Conservation (phyloP, 306 rosid genomes). For the Acacia melanoxylon region DNA sequence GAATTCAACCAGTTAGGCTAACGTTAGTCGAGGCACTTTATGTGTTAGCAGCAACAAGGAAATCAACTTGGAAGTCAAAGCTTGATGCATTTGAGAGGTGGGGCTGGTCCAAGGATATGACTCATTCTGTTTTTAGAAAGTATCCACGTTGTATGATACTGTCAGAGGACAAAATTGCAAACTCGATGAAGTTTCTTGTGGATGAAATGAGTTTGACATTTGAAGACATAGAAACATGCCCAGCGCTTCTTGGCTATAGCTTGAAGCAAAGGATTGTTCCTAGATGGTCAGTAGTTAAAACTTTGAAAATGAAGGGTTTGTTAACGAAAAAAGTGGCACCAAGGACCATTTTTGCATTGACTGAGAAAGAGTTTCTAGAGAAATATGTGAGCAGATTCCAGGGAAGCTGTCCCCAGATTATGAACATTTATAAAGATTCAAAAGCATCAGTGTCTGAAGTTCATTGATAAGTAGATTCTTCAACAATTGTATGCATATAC, state of each 20-base stretch:
- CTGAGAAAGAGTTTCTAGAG: neutral
- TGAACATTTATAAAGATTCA: neutral
- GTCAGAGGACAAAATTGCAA: neutral
- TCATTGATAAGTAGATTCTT: neutral
- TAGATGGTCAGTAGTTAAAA: neutral
- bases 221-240: neutral
- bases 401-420: neutral
- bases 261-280: neutral
- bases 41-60: neutral
- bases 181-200: neutral
- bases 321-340: neutral
- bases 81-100: neutral
- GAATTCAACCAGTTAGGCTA: neutral
- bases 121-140: neutral
- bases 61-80: neutral
- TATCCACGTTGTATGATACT: neutral
- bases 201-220: neutral
- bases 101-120: neutral
- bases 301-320: neutral
- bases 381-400: neutral
- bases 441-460: neutral
- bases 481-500: neutral
- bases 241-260: neutral
- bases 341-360: neutral
- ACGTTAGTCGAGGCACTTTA: neutral